Percentiles rank a stretch among this genome's conserved stretches.
Conservation (phyloP, 495 filamentous ascomycete species). For the Podospora tetraspora region DNA sequence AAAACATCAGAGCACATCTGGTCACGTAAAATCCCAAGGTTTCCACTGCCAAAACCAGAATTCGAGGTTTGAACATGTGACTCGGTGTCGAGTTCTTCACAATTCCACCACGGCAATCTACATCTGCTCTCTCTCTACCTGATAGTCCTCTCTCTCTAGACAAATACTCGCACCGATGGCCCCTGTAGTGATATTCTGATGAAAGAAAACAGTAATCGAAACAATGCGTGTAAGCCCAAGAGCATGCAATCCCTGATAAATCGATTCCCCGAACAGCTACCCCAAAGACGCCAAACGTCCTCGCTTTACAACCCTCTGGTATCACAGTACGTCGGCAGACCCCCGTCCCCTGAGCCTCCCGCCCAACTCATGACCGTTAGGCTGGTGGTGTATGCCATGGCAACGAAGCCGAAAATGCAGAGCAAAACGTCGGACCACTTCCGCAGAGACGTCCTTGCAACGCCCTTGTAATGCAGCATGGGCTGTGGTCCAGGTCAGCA, state of each 20-base stretch:
- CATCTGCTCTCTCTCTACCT: not conserved
- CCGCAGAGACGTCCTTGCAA: conserved; percentile 59
- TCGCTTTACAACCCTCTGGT: conserved; percentile 12
- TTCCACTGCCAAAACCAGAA: not conserved
- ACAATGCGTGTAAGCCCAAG: not conserved
- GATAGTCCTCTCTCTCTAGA: not conserved
- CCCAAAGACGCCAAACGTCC: not conserved
- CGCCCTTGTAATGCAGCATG: conserved; percentile 77
- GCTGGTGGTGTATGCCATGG: conserved; percentile 85
- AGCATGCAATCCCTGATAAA: not conserved
- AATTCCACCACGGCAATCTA: not conserved
- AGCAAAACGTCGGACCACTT: conserved; percentile 66
- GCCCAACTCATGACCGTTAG: conserved; percentile 84
- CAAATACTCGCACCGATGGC: not conserved
- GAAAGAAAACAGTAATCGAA: not conserved
- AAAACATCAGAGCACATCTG: not conserved
- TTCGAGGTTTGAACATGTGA: not conserved
- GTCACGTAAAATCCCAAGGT: not conserved
- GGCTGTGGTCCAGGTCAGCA: conserved; percentile 52
- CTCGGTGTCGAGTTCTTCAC: not conserved
- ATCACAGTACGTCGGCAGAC: conserved; percentile 48
- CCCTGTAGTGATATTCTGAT: not conserved
- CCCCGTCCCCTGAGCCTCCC: conserved; percentile 31
- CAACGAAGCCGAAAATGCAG: conserved; percentile 71
- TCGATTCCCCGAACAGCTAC: not conserved